A percentile compares a stretch with the other conserved stretches of the same genome.
Evolutionary conservation across 1,284 basidiomycete species (phyloP).

Genomic region (Coniferiporia weirii): DNA sequence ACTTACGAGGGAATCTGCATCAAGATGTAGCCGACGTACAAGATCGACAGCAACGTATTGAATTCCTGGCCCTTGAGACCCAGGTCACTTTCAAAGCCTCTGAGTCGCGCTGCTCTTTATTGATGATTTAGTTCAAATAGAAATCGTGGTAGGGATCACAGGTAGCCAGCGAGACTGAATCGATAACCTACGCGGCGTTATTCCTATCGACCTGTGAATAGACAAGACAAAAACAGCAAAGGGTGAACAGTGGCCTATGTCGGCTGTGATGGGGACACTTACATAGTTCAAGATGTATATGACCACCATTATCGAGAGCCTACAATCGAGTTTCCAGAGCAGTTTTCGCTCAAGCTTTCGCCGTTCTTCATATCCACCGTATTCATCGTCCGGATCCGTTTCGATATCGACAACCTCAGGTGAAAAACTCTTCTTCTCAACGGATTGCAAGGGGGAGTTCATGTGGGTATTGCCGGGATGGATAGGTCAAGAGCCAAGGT

Average conservation of each 20-base stretch:
- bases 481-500: too few species aligned
- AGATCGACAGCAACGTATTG: conserved; percentile 64
- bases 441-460: neutral
- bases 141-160: neutral
- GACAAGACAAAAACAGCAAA: neutral
- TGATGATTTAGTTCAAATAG: neutral
- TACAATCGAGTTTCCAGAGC: conserved; percentile 42
- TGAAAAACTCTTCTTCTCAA: neutral
- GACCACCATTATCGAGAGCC: conserved; percentile 44
- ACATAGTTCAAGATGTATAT: conserved; percentile 55
- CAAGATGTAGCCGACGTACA: conserved; percentile 39
- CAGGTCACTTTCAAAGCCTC: conserved; percentile 69
- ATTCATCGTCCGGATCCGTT: conserved; percentile 33
- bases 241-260: neutral
- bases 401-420: neutral
- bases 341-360: conserved; percentile 40
- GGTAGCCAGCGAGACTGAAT: neutral
- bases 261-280: conserved; percentile 16
- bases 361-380: conserved; percentile 40
- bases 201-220: conserved; percentile 55
- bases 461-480: neutral
- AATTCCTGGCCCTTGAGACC: conserved; percentile 60
- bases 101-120: conserved; percentile 57
- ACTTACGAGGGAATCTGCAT: conserved; percentile 50
- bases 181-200: conserved; percentile 47